Base-by-base conservation (phyloP, 108 stramenopile genomes). In the Cyclotella baltica region DNA sequence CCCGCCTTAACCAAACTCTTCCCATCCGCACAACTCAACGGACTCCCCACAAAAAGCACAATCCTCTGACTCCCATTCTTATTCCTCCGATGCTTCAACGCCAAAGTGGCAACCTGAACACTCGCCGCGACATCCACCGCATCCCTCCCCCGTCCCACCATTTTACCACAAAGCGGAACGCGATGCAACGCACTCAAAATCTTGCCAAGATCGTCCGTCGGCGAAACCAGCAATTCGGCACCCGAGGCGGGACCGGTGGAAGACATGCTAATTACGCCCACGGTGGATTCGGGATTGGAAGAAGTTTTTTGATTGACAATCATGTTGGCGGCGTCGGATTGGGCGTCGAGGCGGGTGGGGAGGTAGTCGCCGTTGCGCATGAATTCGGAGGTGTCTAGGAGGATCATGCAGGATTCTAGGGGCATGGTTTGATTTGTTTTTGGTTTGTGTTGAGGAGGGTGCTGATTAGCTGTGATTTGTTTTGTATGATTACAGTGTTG, bases 351-450 rank as follows among this genome's bases (percentile, higher is more conserved):
- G 30, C 99, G 96, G n/a, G 96, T 96, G 22, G 99, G 99, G 51
- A 95, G 81, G 91, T 97, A 99, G 76, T 99, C 99, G 19, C 98
- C 98, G 78, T 99, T 99, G 48, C 99, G 85, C 97, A 98, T 98
- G 83, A 87, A 97, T 80, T 99, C 97, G 70, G 96, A 97, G 78
- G 94, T 98, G 86, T 99, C 99, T 76, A 99, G 83, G 62, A 98
- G 92, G 76, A 99, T 95, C 94, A 99, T 98, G 73, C 96, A 97
- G 29, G 92, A 91, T 86, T 99, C 98, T 72, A 99, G 92, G 33
- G 95, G 96, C 97, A 98, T 98, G 72, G 51, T 77, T 6, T 2
- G 16, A 35, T n/a, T 62, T 33, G 16, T 62, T 35, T n/a, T 4
- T 28, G 9, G 4, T 62, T 62, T 3, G 4, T 0, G 33, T 62